A percentile compares a stretch with the other conserved stretches of the same genome.
phyloP scores from a whole-genome alignment of 2,329 filamentous ascomycete species.

The Fusarium fracticaudum region DNA sequence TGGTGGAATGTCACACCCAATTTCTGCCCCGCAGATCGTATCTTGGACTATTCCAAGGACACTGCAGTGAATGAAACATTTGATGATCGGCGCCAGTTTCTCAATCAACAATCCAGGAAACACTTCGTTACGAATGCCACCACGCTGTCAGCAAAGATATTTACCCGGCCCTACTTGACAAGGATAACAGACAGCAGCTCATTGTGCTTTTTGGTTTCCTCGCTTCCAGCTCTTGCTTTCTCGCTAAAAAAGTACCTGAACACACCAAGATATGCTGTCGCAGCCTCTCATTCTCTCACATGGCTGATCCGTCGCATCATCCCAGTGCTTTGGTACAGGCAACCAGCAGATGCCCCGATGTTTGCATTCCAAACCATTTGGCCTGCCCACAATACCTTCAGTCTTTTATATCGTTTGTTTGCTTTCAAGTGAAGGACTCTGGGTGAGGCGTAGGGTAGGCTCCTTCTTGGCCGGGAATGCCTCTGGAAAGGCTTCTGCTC shows the following conservation, averaged over 20 bases:
- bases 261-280: background rate
- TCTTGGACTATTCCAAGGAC: background rate
- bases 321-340: background rate
- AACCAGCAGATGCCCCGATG: background rate
- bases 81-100: background rate
- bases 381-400: background rate
- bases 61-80: conserved; percentile 5
- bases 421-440: background rate
- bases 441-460: background rate
- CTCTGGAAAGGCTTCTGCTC: background rate
- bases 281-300: background rate
- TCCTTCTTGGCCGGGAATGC: background rate
- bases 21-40: background rate
- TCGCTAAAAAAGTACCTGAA: background rate
- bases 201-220: background rate
- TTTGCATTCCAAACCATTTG: background rate
- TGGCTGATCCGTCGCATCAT: background rate
- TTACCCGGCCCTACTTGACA: background rate
- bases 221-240: background rate
- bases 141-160: background rate
- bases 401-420: background rate
- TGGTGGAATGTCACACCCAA: background rate
- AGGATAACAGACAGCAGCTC: background rate
- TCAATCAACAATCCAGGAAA: background rate
- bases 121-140: background rate